A percentile compares a stretch with the other conserved stretches of the same genome.
These are phyloP conservation scores for Krasilnikovozyma curviuscula DNA, from an alignment of 768 basidiomycete genomes.

Conservation along the genomic window DNA sequence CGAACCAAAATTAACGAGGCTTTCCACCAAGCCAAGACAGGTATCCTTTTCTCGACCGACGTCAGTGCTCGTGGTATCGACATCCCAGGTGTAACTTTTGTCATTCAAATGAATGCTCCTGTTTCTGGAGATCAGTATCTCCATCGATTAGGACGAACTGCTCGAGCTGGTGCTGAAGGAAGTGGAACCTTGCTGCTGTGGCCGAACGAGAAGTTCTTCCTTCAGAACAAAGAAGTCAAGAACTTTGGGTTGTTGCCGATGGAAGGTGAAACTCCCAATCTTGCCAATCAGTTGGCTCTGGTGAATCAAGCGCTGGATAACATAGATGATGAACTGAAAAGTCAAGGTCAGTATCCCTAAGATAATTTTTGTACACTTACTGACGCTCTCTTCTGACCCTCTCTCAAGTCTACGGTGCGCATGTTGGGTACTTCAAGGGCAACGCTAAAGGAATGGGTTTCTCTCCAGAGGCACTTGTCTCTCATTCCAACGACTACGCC, in stretches of 20 bases:
- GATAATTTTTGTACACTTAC: not conserved
- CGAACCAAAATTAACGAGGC: conserved; percentile 33
- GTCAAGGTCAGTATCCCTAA: conserved; percentile 18
- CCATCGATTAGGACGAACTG: conserved; percentile 31
- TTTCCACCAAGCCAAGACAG: conserved; percentile 5
- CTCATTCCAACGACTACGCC: conserved; percentile 27
- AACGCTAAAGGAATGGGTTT: conserved; percentile 28
- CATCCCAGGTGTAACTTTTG: conserved; percentile 43
- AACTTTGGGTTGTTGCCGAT: conserved; percentile 28
- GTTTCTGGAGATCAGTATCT: conserved; percentile 28
- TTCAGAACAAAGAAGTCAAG: conserved; percentile 29
- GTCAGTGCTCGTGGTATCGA: conserved; percentile 43
- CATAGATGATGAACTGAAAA: conserved; percentile 31
- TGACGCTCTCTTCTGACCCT: not conserved
- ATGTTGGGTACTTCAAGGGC: conserved; percentile 40
- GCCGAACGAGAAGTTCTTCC: conserved; percentile 35
- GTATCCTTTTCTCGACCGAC: conserved; percentile 28
- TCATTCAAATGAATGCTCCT: conserved; percentile 35
- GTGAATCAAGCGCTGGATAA: conserved; percentile 22
- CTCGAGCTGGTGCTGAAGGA: conserved; percentile 30
- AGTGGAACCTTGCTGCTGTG: conserved; percentile 40
- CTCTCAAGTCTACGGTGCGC: conserved; percentile 30
- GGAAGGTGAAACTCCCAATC: conserved; percentile 15
- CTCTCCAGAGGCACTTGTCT: conserved; percentile 30
- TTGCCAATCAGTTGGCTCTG: not conserved